Evolutionary conservation across 2,329 filamentous ascomycete genomes (phyloP).

Genomic region (Penicillium polonicum): DNA sequence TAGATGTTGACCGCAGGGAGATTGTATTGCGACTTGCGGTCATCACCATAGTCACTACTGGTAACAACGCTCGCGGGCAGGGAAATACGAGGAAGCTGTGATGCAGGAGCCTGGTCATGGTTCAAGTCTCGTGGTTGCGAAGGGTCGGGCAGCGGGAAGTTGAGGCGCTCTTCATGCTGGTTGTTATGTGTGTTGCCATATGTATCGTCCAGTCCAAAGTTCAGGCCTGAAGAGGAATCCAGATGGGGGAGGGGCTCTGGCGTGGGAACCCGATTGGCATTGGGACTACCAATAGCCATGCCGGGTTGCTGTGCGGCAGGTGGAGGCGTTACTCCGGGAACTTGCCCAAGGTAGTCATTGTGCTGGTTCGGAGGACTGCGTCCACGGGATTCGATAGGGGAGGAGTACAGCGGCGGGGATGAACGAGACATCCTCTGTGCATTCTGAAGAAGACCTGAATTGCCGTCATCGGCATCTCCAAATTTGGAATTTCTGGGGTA

Average conservation of each 20-base stretch:
- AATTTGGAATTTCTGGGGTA: constrained; percentile 42
- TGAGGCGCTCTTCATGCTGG: constrained; percentile 16
- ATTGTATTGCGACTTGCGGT: constrained; percentile 50
- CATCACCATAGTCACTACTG: constrained; percentile 57
- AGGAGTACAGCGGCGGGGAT: constrained; percentile 40
- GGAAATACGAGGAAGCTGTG: constrained; percentile 37
- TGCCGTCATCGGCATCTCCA: constrained; percentile 47
- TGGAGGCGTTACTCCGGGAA: constrained; percentile 7
- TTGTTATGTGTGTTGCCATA: not conserved
- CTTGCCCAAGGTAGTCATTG: constrained; percentile 19
- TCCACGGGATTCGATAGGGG: constrained; percentile 16
- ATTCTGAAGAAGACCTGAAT: constrained; percentile 55
- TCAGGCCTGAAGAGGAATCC: constrained; percentile 16
- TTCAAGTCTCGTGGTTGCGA: constrained; percentile 16
- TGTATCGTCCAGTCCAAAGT: constrained; percentile 18
- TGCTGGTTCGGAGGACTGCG: constrained; percentile 7
- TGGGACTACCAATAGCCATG: constrained; percentile 16
- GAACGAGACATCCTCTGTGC: constrained; percentile 59
- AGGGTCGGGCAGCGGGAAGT: constrained; percentile 24
- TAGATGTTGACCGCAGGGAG: constrained; percentile 39
- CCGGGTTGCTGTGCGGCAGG: constrained; percentile 15
- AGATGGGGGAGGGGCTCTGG: constrained; percentile 16
- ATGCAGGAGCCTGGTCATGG: constrained; percentile 18
- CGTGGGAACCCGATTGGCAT: constrained; percentile 7
- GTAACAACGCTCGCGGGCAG: constrained; percentile 50